These are phyloP conservation scores for Chlorella ohadii DNA, from an alignment of 139 green algal species.

Conservation along the genomic window DNA sequence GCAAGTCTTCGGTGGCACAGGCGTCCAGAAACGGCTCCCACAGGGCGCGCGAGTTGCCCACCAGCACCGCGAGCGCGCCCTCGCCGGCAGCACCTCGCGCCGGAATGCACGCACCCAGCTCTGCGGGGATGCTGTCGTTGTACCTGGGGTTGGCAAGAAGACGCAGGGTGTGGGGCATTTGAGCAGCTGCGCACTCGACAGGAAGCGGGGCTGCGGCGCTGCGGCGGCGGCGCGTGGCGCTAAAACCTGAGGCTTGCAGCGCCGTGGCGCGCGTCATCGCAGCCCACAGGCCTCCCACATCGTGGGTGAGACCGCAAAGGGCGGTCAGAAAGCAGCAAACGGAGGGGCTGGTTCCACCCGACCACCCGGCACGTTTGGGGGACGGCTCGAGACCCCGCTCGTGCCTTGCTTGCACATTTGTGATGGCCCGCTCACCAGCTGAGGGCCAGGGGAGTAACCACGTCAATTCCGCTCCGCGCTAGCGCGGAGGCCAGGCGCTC, in stretches of 20 bases:
- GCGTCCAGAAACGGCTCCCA: constrained; percentile 50
- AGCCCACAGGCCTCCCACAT: too few species aligned
- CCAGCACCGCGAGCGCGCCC: constrained; percentile 34
- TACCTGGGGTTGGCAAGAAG: constrained; percentile 29
- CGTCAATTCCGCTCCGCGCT: background rate
- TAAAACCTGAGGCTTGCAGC: too few species aligned
- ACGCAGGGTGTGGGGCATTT: background rate
- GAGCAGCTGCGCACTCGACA: background rate
- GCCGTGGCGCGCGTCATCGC: too few species aligned
- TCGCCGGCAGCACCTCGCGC: constrained; percentile 7
- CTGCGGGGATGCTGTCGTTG: constrained; percentile 30
- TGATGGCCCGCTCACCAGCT: background rate
- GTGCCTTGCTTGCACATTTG: background rate
- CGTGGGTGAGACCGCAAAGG: too few species aligned
- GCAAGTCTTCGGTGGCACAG: constrained; percentile 15
- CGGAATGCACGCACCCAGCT: constrained; percentile 26
- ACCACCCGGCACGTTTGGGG: too few species aligned
- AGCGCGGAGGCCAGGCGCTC: background rate
- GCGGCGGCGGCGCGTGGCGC: too few species aligned
- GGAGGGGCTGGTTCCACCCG: too few species aligned
- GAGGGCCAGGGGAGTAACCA: background rate
- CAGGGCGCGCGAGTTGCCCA: constrained; percentile 50
- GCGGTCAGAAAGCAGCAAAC: too few species aligned
- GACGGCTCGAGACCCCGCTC: too few species aligned
- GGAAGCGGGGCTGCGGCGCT: background rate